These are phyloP conservation scores for Phaffia rhodozyma DNA, from an alignment of 1,284 basidiomycete species.

Conservation along the genomic window DNA sequence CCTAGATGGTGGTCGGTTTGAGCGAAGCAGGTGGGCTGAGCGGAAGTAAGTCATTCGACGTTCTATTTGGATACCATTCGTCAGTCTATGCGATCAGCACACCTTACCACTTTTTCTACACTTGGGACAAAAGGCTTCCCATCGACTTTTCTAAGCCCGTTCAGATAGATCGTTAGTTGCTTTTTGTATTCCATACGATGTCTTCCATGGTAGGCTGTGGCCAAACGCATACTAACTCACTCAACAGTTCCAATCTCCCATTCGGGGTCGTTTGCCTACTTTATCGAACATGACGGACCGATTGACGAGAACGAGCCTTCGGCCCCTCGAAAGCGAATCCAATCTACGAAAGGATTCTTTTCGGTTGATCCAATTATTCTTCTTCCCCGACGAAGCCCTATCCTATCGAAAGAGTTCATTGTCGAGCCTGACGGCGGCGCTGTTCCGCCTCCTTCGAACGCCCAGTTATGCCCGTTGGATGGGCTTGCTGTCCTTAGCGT, in stretches of 20 bases:
- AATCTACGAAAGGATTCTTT: slow-evolving; percentile 80
- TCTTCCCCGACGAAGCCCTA: slow-evolving; percentile 54
- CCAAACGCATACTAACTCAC: background rate
- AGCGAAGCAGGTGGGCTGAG: slow-evolving; percentile 61
- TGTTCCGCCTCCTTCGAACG: slow-evolving; percentile 37
- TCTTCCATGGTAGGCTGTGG: background rate
- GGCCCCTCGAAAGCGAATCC: slow-evolving; percentile 46
- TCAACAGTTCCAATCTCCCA: slow-evolving; percentile 66
- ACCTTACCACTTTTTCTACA: slow-evolving; percentile 15
- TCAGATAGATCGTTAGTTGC: slow-evolving; percentile 55
- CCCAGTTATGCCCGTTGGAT: slow-evolving; percentile 57
- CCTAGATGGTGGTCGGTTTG: slow-evolving; percentile 72
- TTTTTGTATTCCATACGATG: background rate
- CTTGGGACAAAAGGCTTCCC: slow-evolving; percentile 46
- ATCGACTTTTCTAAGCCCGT: slow-evolving; percentile 75
- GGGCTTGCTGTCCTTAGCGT: slow-evolving; percentile 74
- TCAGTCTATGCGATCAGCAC: no score
- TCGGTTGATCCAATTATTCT: slow-evolving; percentile 83
- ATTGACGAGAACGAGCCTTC: slow-evolving; percentile 31
- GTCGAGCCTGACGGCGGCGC: slow-evolving; percentile 41
- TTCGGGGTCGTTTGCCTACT: slow-evolving; percentile 86
- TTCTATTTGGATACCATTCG: background rate
- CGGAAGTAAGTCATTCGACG: slow-evolving; percentile 49
- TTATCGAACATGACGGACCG: slow-evolving; percentile 66
- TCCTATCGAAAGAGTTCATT: slow-evolving; percentile 42